Percentiles rank a stretch among this genome's conserved stretches.
Evolutionary conservation across 169 alveolate species (phyloP).

Genomic region (Hammondia hammondi): DNA sequence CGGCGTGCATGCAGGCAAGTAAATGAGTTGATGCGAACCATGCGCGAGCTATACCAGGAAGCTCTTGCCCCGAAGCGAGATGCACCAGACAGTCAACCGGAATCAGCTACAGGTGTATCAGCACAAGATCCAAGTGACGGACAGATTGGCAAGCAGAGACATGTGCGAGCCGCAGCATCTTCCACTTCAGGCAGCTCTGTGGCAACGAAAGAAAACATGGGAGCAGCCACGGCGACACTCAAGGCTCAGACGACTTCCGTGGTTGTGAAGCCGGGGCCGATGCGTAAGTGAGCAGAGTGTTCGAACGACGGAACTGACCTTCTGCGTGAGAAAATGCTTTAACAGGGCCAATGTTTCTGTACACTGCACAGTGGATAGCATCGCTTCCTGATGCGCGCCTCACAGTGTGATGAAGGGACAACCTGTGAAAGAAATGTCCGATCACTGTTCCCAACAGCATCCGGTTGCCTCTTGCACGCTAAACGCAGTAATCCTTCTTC

Average conservation of each 20-base stretch:
- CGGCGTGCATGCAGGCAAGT: constrained; percentile 34
- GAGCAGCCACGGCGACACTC: neutral
- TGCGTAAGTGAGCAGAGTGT: neutral
- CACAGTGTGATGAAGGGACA: no score
- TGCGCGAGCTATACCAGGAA: constrained; percentile 50
- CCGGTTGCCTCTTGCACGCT: neutral
- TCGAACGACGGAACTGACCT: neutral
- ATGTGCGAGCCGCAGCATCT: neutral
- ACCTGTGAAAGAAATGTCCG: no score
- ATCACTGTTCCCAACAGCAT: neutral
- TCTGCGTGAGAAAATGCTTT: no score
- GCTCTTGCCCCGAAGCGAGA: constrained; percentile 27
- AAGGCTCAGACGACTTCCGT: neutral
- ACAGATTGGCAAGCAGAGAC: neutral
- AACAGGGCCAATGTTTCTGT: no score
- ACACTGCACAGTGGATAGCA: no score
- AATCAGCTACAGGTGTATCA: neutral
- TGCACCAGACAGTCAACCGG: neutral
- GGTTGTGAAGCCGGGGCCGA: neutral
- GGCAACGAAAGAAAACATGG: neutral
- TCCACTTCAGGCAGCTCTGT: neutral
- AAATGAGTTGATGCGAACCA: constrained; percentile 44
- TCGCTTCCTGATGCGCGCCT: no score
- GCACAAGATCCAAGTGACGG: neutral
- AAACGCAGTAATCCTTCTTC: no score